Base-by-base conservation (phyloP, 2,329 filamentous ascomycete genomes). In the Hymenoscyphus fructigenus region DNA sequence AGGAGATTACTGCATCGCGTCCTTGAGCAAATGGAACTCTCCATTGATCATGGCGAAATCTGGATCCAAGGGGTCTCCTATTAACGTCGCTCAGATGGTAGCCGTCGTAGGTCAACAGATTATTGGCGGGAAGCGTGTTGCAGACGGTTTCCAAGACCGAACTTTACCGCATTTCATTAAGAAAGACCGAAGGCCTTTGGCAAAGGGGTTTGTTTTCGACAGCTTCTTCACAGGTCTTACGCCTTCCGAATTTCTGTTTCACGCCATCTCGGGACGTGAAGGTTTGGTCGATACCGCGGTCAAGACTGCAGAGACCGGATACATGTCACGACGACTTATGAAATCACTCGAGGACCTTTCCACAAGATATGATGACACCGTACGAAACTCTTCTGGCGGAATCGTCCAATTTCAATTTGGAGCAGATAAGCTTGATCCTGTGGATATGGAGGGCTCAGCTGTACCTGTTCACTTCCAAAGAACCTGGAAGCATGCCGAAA, bases 61-160 rank as follows among this genome's bases (percentile, higher is more conserved):
- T 14, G 95, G 95, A 59, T 98, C 94, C 62, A 99, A 99, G 78
- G 95, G 95, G 76, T 97, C 93, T 5, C 91, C 92, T 72, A 96
- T 99, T 82, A 99, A 99, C 82, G 95, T 99, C 38, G 95, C 95
- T 9, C 95, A 99, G 81, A 99, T 99, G 95, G 91, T 98, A 76
- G 94, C 95, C 64, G 88, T 93, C 65, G 95, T 99, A 75, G 95
- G 95, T 60, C 95, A 99, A 79, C 95, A 99, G 73, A 97, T 98
- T 85, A 98, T 99, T 73, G 91, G 91, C 66, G 92, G 93, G 59
- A 87, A 91, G 74, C 93, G 95, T 85, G 93, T 99, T 36, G 86
- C 92, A 56, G 92, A 99, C 78, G 95, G 95, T 6, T 99, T 99
- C 79, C 94, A 98, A 76, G 94, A 98, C 77, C 88, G 95, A 73